Percentiles rank a stretch among this genome's conserved stretches.
Evolutionary conservation across 495 filamentous ascomycete genomes (phyloP).

Genomic region (Hypoxylon crocopeplum): DNA sequence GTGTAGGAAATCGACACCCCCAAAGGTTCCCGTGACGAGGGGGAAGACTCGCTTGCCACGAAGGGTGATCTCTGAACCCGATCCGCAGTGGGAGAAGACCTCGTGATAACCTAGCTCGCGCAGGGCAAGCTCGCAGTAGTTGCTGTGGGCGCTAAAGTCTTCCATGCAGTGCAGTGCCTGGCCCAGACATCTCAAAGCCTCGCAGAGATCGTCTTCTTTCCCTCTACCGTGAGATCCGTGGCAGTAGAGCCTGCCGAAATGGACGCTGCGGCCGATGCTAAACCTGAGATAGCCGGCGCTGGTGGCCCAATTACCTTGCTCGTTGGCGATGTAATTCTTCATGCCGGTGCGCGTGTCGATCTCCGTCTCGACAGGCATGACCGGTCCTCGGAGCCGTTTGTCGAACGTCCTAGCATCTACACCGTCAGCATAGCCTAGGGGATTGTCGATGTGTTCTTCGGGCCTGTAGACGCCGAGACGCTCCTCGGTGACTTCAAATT

Average conservation of each 20-base stretch:
- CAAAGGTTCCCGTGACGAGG: slow-evolving; percentile 88
- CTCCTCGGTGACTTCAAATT: slow-evolving; percentile 95
- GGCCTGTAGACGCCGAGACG: slow-evolving; percentile 90
- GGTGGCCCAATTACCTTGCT: slow-evolving; percentile 82
- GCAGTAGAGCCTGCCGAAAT: slow-evolving; percentile 87
- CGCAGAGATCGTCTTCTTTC: slow-evolving; percentile 84
- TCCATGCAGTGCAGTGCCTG: slow-evolving; percentile 94
- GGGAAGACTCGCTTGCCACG: slow-evolving; percentile 80
- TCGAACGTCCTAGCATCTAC: slow-evolving; percentile 86
- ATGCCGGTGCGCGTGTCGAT: slow-evolving; percentile 87
- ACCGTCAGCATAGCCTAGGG: slow-evolving; percentile 89
- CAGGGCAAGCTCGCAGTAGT: slow-evolving; percentile 88
- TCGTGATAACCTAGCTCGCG: slow-evolving; percentile 82
- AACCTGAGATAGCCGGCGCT: slow-evolving; percentile 88
- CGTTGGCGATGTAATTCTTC: slow-evolving; percentile 99
- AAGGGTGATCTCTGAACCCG: slow-evolving; percentile 72
- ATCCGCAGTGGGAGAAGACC: slow-evolving; percentile 89
- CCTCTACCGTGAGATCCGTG: slow-evolving; percentile 68
- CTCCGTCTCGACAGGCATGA: slow-evolving; percentile 76
- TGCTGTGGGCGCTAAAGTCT: slow-evolving; percentile 94
- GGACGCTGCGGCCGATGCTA: slow-evolving; percentile 83
- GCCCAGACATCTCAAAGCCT: slow-evolving; percentile 84
- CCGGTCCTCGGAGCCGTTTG: slow-evolving; percentile 77
- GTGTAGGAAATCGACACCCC: slow-evolving; percentile 94
- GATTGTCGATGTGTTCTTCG: slow-evolving; percentile 95